Conservation (phyloP, 768 basidiomycete genomes). For the Serendipita sp. region DNA sequence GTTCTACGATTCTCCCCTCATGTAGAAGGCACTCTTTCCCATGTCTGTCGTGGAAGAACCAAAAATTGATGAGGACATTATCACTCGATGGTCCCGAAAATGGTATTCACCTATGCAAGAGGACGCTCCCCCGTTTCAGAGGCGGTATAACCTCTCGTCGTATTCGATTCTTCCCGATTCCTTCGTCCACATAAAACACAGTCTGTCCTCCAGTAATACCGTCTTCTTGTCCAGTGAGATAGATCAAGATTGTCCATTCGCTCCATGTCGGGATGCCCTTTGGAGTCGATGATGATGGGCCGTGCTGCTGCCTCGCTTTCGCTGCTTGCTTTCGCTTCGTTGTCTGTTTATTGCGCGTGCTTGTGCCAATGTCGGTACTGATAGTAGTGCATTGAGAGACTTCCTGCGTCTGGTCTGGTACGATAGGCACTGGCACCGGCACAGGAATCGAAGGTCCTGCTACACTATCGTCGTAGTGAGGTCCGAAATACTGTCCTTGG, state of each 20-base stretch:
- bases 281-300: neutral
- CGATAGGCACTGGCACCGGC: conserved; percentile 37
- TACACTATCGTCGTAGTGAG: conserved; percentile 63
- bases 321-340: neutral
- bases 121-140: conserved; percentile 43
- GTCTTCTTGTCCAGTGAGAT: conserved; percentile 55
- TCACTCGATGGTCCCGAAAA: neutral
- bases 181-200: conserved; percentile 42
- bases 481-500: conserved; percentile 49
- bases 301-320: neutral
- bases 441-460: conserved; percentile 1
- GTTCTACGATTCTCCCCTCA: conserved; percentile 47
- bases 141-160: conserved; percentile 36
- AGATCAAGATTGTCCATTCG: conserved; percentile 66
- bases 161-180: conserved; percentile 27
- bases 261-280: neutral
- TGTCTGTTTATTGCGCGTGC: neutral
- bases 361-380: too few species aligned
- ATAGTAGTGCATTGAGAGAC: neutral
- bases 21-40: conserved; percentile 59
- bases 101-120: conserved; percentile 44
- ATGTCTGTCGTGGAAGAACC: conserved; percentile 34
- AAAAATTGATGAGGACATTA: neutral
- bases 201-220: conserved; percentile 67
- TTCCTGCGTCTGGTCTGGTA: conserved; percentile 19